A percentile compares a stretch with the other conserved stretches of the same genome.
These are phyloP conservation scores for Malus sylvestris DNA, from an alignment of 306 rosid genomes.

Conservation along the genomic window DNA sequence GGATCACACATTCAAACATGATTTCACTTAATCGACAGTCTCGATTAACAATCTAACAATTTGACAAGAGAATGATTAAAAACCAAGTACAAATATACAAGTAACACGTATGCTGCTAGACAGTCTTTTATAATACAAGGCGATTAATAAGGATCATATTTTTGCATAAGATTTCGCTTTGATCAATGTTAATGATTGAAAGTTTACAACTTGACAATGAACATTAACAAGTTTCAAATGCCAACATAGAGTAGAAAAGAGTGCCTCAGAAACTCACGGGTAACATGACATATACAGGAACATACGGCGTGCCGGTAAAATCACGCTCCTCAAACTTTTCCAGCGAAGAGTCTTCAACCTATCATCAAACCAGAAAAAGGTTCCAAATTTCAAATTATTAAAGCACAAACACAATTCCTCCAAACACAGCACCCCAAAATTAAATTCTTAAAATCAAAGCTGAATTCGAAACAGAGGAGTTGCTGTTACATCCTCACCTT, in stretches of 20 bases:
- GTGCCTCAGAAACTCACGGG: conserved; percentile 46
- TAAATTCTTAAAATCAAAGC: background rate
- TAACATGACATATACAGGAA: conserved; percentile 75
- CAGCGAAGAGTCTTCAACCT: conserved; percentile 11
- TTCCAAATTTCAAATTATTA: background rate
- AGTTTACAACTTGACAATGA: background rate
- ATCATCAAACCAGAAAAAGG: background rate
- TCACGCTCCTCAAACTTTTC: conserved; percentile 51
- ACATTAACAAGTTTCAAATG: background rate
- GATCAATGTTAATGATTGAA: background rate
- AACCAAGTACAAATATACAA: background rate
- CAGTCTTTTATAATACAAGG: too few relatives aligned
- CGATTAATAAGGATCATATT: background rate
- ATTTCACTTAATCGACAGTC: background rate
- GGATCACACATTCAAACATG: background rate
- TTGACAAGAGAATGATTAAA: background rate
- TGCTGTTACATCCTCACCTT: conserved; percentile 1
- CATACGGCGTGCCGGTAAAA: conserved; percentile 60
- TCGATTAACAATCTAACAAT: background rate
- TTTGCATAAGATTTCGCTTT: background rate
- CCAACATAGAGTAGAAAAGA: background rate
- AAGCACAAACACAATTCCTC: background rate
- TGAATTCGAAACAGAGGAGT: background rate
- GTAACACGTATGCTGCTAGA: too few relatives aligned
- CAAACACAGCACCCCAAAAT: background rate